Conservation (phyloP, 2,329 filamentous ascomycete genomes). For the Xylogone sp. region DNA sequence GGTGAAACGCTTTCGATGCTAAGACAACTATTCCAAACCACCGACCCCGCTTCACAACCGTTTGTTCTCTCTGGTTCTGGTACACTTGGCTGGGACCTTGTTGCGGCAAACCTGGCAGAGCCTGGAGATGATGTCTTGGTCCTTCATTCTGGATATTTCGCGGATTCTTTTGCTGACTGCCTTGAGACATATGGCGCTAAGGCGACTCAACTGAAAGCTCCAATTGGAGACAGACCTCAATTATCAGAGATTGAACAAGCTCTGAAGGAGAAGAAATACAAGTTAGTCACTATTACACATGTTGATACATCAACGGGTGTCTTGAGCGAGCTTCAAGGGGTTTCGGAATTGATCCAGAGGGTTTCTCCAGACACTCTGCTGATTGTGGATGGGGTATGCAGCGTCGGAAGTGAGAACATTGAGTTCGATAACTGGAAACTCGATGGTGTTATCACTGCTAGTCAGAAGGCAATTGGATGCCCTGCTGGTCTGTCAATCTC, state of each 20-base stretch:
- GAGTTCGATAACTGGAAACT: slow-evolving; percentile 93
- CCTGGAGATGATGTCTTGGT: slow-evolving; percentile 87
- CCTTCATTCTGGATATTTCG: slow-evolving; percentile 95
- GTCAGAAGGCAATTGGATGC: slow-evolving; percentile 94
- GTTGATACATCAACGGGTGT: slow-evolving; percentile 98
- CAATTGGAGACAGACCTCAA: slow-evolving; percentile 83
- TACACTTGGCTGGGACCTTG: slow-evolving; percentile 94
- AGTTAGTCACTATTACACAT: slow-evolving; percentile 90
- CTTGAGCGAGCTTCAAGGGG: slow-evolving; percentile 79
- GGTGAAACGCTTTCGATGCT: slow-evolving; percentile 85
- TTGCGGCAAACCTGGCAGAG: slow-evolving; percentile 90
- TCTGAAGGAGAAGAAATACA: slow-evolving; percentile 87
- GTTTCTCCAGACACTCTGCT: slow-evolving; percentile 90
- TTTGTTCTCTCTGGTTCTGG: slow-evolving; percentile 93
- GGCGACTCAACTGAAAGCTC: slow-evolving; percentile 83
- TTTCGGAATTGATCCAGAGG: slow-evolving; percentile 77
- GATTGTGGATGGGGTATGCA: slow-evolving; percentile 95
- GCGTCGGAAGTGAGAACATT: slow-evolving; percentile 93
- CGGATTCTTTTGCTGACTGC: slow-evolving; percentile 90
- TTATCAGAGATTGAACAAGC: slow-evolving; percentile 85
- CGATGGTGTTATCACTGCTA: slow-evolving; percentile 89
- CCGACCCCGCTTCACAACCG: slow-evolving; percentile 76
- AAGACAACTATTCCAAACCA: slow-evolving; percentile 91
- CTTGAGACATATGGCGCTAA: slow-evolving; percentile 87
- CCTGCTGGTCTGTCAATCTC: slow-evolving; percentile 92